Evolutionary conservation across 2,329 filamentous ascomycete species (phyloP).

Genomic region (Trichophyton schoenleinii): DNA sequence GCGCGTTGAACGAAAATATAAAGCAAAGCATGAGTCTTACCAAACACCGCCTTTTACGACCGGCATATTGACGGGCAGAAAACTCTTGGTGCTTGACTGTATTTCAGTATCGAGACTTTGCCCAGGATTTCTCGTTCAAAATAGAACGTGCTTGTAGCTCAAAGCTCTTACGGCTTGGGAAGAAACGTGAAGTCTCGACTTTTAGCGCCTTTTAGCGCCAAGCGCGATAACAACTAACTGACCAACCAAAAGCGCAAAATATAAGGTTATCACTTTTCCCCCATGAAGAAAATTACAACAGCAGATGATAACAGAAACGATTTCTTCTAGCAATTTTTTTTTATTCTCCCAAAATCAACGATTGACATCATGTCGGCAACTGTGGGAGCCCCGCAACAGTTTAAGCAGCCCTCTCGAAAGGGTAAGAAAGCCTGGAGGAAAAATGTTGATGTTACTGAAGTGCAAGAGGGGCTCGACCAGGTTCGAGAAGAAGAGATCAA

Average conservation of each 20-base stretch:
- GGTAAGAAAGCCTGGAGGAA: constrained; percentile 99
- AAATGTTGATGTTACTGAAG: constrained; percentile 84
- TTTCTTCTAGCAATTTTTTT: neutral
- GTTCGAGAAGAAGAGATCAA: constrained; percentile 81
- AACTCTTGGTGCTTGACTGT: neutral
- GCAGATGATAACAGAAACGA: neutral
- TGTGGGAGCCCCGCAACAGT: constrained; percentile 56
- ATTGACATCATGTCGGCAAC: constrained; percentile 22
- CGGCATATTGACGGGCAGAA: constrained; percentile 39
- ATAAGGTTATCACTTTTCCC: neutral
- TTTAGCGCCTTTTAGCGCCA: constrained; percentile 7
- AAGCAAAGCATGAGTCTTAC: constrained; percentile 22
- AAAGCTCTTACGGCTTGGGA: neutral
- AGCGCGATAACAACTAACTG: constrained; percentile 13
- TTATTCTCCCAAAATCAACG: neutral
- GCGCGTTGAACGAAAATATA: neutral
- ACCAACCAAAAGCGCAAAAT: constrained; percentile 9
- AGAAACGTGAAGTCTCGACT: neutral
- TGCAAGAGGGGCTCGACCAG: constrained; percentile 69
- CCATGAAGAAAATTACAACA: constrained; percentile 10
- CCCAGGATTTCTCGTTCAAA: too few species aligned
- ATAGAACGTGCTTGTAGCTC: neutral
- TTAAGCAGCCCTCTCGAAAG: constrained; percentile 83
- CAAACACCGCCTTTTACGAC: constrained; percentile 56
- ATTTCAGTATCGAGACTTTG: neutral